phyloP scores from a whole-genome alignment of 169 alveolate species.

The Plasmodium inui region DNA sequence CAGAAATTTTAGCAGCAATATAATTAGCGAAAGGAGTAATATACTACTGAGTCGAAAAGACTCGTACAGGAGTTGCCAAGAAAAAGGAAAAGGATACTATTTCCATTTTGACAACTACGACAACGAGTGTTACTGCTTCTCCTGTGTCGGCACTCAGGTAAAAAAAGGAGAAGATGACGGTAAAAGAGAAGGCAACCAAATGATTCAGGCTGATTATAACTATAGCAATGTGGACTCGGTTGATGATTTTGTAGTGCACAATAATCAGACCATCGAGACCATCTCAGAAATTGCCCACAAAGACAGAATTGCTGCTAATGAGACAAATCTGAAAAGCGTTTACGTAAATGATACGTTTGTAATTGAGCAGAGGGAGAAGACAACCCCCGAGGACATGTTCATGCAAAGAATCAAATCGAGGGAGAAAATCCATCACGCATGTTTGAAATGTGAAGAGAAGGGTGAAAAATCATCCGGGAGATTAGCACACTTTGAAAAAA shows the following conservation, averaged over 20 bases:
- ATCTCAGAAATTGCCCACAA: conserved; percentile 23
- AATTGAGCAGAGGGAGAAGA: neutral
- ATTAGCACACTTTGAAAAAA: neutral
- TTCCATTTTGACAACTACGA: conserved; percentile 32
- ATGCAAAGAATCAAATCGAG: neutral
- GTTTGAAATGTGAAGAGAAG: neutral
- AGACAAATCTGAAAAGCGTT: neutral
- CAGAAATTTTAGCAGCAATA: conserved; percentile 5
- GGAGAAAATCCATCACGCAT: neutral
- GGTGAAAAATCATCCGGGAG: neutral
- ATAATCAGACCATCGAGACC: conserved; percentile 51
- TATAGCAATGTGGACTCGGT: conserved; percentile 42
- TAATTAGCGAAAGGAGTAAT: conserved; percentile 25
- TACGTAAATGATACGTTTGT: conserved; percentile 45
- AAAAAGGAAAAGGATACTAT: neutral
- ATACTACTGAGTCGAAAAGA: neutral
- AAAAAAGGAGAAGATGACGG: neutral
- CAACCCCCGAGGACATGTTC: neutral
- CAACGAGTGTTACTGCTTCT: conserved; percentile 48
- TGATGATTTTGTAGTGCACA: conserved; percentile 38
- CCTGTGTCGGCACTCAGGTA: neutral
- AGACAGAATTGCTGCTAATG: conserved; percentile 26
- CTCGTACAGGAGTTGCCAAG: neutral
- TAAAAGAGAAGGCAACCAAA: neutral
- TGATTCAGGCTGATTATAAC: conserved; percentile 10